Base-by-base conservation (phyloP, 2,329 filamentous ascomycete genomes). In the Hypoxylon sp. region DNA sequence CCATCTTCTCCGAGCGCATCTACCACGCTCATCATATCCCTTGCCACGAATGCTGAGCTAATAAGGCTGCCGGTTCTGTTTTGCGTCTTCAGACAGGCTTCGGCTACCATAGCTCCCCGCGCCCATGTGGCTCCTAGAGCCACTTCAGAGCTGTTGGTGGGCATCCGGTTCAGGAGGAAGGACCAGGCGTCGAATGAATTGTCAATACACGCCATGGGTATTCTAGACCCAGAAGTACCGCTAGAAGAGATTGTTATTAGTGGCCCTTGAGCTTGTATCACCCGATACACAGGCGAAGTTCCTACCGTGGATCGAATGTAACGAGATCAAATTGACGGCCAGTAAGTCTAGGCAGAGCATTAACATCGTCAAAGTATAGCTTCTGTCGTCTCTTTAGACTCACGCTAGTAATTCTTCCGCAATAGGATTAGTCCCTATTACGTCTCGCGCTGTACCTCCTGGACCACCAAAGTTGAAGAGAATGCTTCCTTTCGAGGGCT, bases 391-490 rank as follows among this genome's bases (percentile, higher is more conserved):
- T 1, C 19, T 22, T 35, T 51, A 3, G 2, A 65, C 73, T 72
- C 65, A 75, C 72, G 63, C 69, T 50, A 70, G 63, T n/a, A 75
- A 26, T 24, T 65, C 57, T 10, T 70, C 58, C 1, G 65, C 65
- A 8, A 71, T 31, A 0, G 64, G 47, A 4, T 65, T 53, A 3
- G 47, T 13, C 13, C 69, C 55, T 67, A 71, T 9, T 46, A 17
- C 8, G 35, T 61, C 26, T 48, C 67, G 55, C n/a, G 22, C 59
- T 13, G 56, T 55, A 26, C 57, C 64, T 10, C 79, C 80, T 0
- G 81, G 81, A 0, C 80, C 80, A 6, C 81, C 81, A 22, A 80
- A 80, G 68, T 83, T 82, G 55, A 80, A 73, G 2, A 83, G 65
- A 39, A 83, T 79, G 47, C 77, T 81, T 1, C 81, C 80, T 29